Percentiles rank a stretch among this genome's conserved stretches.
phyloP scores from a whole-genome alignment of 164 flowering plant species.

The Akebia trifoliata region DNA sequence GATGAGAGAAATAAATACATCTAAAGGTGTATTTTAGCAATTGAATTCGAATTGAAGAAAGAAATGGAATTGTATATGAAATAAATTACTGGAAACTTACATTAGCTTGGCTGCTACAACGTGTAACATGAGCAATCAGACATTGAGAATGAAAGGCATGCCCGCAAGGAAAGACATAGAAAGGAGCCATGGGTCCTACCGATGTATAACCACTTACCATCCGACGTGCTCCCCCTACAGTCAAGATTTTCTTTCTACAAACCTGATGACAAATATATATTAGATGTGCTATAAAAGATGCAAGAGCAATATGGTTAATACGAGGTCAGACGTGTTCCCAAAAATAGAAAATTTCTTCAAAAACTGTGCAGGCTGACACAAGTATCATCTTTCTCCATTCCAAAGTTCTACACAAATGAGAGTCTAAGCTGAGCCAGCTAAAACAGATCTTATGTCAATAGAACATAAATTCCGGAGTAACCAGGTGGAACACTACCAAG shows the following conservation, averaged over 20 bases:
- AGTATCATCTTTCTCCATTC: not conserved
- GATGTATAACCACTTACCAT: slow-evolving; percentile 73
- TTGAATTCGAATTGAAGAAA: too few relatives aligned
- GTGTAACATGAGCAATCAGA: slow-evolving; percentile 88
- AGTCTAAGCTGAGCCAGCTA: too few relatives aligned
- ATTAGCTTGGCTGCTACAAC: slow-evolving; percentile 61
- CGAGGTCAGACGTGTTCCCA: not conserved
- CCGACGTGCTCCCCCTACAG: slow-evolving; percentile 43
- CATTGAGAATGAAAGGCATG: slow-evolving; percentile 92
- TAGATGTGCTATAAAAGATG: not conserved
- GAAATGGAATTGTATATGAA: not conserved
- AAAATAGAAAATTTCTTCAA: not conserved
- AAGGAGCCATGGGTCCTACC: slow-evolving; percentile 89
- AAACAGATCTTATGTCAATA: too few relatives aligned
- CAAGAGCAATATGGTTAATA: not conserved
- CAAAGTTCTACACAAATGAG: not conserved
- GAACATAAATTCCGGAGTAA: too few relatives aligned
- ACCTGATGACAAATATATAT: slow-evolving; percentile 41
- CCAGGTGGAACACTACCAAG: too few relatives aligned
- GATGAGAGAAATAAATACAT: too few relatives aligned
- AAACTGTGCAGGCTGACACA: not conserved
- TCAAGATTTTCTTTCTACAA: slow-evolving; percentile 68
- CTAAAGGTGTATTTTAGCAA: too few relatives aligned
- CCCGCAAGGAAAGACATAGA: slow-evolving; percentile 98
- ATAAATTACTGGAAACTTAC: slow-evolving; percentile 36